Evolutionary conservation across 345 rosid species (phyloP).

Genomic region (Luvunga scandens): DNA sequence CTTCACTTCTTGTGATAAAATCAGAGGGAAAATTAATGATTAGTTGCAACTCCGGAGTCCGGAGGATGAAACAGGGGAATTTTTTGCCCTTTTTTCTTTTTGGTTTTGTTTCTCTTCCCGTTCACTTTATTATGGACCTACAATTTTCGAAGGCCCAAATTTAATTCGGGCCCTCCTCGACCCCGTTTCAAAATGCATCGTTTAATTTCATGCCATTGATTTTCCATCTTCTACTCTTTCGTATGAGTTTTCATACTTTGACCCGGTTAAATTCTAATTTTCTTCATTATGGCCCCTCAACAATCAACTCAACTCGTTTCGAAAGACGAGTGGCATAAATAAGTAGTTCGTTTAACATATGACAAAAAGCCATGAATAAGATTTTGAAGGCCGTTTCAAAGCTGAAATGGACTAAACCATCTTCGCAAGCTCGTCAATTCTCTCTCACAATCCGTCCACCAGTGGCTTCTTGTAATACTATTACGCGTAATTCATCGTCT

Average conservation of each 20-base stretch:
- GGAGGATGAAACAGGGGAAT: background rate
- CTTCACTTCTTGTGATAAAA: background rate
- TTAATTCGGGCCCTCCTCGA: background rate
- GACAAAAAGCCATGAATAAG: background rate
- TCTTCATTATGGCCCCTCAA: background rate
- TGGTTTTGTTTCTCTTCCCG: background rate
- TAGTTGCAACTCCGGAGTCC: too few species aligned
- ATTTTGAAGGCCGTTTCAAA: constrained; percentile 14
- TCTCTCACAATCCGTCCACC: constrained; percentile 2
- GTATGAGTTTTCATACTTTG: background rate
- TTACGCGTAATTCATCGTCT: constrained; percentile 9
- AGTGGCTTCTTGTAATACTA: background rate
- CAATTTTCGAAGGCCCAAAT: background rate
- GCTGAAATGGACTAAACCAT: constrained; percentile 1
- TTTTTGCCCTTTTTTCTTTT: background rate
- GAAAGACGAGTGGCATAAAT: background rate
- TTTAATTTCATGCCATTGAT: background rate
- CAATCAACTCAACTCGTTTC: too few species aligned
- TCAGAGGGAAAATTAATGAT: background rate
- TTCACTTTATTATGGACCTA: background rate
- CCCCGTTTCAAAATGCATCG: background rate
- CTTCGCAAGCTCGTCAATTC: constrained; percentile 8
- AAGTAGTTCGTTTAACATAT: background rate
- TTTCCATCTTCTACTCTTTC: background rate
- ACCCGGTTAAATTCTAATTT: background rate